phyloP scores from a whole-genome alignment of 768 basidiomycete genomes.

The Mycena crocata region DNA sequence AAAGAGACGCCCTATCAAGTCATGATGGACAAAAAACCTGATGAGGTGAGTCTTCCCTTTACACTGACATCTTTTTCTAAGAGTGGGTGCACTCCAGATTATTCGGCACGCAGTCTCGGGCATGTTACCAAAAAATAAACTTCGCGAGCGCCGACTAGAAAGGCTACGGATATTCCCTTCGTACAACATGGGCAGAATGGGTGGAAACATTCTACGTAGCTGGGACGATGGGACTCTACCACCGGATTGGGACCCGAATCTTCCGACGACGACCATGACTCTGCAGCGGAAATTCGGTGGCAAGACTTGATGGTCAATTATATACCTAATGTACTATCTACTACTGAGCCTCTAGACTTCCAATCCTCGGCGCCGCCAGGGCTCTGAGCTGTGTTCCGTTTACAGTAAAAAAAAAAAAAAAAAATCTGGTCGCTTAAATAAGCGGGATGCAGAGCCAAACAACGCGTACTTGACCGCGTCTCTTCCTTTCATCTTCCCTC shows the following conservation, averaged over 20 bases:
- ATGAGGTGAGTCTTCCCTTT: slow-evolving; percentile 72
- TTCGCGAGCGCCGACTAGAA: slow-evolving; percentile 88
- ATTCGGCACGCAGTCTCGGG: slow-evolving; percentile 96
- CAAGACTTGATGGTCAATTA: neutral
- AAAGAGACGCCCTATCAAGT: slow-evolving; percentile 89
- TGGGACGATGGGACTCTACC: slow-evolving; percentile 87
- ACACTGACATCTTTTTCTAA: slow-evolving; percentile 9
- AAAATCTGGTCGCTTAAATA: no score
- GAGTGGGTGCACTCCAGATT: slow-evolving; percentile 72
- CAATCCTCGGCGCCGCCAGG: no score
- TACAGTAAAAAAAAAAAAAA: no score
- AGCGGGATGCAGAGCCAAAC: slow-evolving; percentile 1
- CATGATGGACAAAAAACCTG: slow-evolving; percentile 88
- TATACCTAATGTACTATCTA: no score
- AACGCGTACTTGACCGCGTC: slow-evolving; percentile 15
- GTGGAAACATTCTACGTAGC: slow-evolving; percentile 80
- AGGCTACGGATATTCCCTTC: slow-evolving; percentile 90
- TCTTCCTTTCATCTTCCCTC: neutral
- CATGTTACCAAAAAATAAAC: slow-evolving; percentile 98
- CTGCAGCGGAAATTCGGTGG: slow-evolving; percentile 32
- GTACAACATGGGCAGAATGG: slow-evolving; percentile 79
- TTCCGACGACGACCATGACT: slow-evolving; percentile 53
- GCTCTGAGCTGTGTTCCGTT: no score
- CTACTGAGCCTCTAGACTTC: no score
- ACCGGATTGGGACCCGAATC: slow-evolving; percentile 56